Conservation (phyloP, 2,329 filamentous ascomycete genomes). For the Fusarium verticillioides region DNA sequence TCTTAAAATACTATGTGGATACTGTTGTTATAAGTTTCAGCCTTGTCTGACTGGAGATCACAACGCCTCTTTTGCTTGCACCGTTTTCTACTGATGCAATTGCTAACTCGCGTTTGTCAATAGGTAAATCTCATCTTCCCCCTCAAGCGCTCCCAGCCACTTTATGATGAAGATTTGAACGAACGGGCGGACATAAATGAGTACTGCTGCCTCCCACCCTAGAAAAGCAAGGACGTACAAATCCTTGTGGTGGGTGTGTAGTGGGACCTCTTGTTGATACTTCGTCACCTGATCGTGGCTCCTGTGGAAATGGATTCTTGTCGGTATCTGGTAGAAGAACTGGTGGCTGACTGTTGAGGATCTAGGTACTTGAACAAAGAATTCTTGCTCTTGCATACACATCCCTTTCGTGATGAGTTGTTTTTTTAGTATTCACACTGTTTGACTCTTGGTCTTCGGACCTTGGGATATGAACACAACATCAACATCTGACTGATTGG, state of each 20-base stretch:
- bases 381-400: slow-evolving; percentile 29
- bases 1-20: slow-evolving; percentile 74
- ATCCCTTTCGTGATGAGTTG: slow-evolving; percentile 59
- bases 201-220: slow-evolving; percentile 59
- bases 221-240: slow-evolving; percentile 71
- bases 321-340: slow-evolving; percentile 37
- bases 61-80: slow-evolving; percentile 33
- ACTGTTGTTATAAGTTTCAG: slow-evolving; percentile 72
- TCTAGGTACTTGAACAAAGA: slow-evolving; percentile 50
- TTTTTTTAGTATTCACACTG: slow-evolving; percentile 68
- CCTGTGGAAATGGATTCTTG: slow-evolving; percentile 46
- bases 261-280: slow-evolving; percentile 71
- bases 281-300: slow-evolving; percentile 71
- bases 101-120: slow-evolving; percentile 52
- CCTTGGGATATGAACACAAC: slow-evolving; percentile 63
- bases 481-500: slow-evolving; percentile 65
- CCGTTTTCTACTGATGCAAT: slow-evolving; percentile 20
- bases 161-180: slow-evolving; percentile 73
- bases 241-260: slow-evolving; percentile 63
- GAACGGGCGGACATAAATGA: slow-evolving; percentile 77
- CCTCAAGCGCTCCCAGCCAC: slow-evolving; percentile 39
- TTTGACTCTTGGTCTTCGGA: slow-evolving; percentile 60
- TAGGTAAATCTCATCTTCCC: slow-evolving; percentile 54
- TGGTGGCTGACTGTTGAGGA: slow-evolving; percentile 47
- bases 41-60: slow-evolving; percentile 71